Base-by-base conservation (phyloP, 1,139 yeast genomes). In the Arxiozyma heterogenica region DNA sequence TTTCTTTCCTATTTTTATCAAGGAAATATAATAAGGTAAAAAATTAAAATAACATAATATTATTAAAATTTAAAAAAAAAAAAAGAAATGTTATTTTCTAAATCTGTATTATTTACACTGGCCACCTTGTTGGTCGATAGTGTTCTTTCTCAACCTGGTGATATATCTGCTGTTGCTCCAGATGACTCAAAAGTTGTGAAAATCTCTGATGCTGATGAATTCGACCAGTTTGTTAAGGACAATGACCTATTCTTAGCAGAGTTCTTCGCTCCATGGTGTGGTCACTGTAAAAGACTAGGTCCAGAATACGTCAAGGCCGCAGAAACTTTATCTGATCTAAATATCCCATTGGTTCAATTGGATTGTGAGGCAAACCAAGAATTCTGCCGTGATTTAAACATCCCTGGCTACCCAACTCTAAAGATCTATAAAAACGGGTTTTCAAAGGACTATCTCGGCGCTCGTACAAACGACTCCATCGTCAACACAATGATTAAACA, bases 261-360 rank as follows among this genome's bases (percentile, higher is more conserved):
- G 76, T 93, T 93, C 76, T 93, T 83, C 71, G 98, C 98, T 38
- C 98, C 98, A 68, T 93, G 98, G 98, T 93, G 98, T 78, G 98
- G 98, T 23, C 96, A 93, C 75, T 93, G 98, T 79, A 90, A 93
- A 78, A 82, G 82, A 57, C 78, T 93, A 62, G 98, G 93, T 23
- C 98, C 98, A 52, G 93, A 93, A 72, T 91, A 81, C 69, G 80
- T 86, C 61, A 72, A 79, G 65, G 98, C 98, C 53, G 97, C 98
- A 53, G 85, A 87, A 60, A 64, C 70, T 27, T 78, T 93, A 68
- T 44, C 45, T 8, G 82, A 78, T 50, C 73, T 85, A 59, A 75
- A 80, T 57, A 85, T 91, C 71, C 80, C 83, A 61, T 77, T 93
- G 65, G 97, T 93, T 55, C 96, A 93, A 76, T 76, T 93, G 61